Evolutionary conservation across 306 rosid species (phyloP).

Genomic region (Vachellia collinsii): DNA sequence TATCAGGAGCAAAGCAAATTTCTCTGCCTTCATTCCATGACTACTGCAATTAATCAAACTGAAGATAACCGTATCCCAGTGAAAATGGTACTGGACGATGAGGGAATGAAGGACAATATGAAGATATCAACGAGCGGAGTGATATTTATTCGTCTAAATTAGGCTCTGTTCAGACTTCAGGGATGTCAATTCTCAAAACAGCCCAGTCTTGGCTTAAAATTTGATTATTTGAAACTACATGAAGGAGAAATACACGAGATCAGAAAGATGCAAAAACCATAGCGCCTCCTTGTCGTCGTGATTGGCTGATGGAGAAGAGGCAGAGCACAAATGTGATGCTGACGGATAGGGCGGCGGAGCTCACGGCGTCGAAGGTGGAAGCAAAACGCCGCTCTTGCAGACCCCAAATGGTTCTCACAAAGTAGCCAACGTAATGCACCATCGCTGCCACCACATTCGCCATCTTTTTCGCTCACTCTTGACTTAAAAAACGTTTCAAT

Average conservation of each 20-base stretch:
- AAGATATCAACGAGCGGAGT: not conserved
- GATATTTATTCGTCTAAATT: not conserved
- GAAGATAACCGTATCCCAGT: not conserved
- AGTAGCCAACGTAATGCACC: conserved; percentile 44
- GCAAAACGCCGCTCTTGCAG: conserved; percentile 67
- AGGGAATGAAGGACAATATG: not conserved
- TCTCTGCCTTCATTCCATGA: not conserved
- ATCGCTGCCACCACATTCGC: conserved; percentile 47
- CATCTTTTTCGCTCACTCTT: conserved; percentile 30
- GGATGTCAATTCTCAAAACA: not conserved
- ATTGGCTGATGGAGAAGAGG: conserved; percentile 41
- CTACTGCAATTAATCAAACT: not conserved
- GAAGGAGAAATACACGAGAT: conserved; percentile 24
- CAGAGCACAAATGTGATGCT: conserved; percentile 51
- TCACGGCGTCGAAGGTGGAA: conserved; percentile 46
- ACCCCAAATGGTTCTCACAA: conserved; percentile 62
- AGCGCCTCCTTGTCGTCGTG: conserved; percentile 21
- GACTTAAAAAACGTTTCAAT: not conserved
- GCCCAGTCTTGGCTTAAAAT: not conserved
- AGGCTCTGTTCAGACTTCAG: not conserved
- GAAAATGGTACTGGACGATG: not conserved
- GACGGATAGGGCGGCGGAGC: conserved; percentile 50
- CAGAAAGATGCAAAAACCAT: conserved; percentile 33
- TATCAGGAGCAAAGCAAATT: not conserved
- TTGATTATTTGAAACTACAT: not conserved